Evolutionary conservation across 2,329 filamentous ascomycete species (phyloP).

Genomic region (Madurella fahalii): DNA sequence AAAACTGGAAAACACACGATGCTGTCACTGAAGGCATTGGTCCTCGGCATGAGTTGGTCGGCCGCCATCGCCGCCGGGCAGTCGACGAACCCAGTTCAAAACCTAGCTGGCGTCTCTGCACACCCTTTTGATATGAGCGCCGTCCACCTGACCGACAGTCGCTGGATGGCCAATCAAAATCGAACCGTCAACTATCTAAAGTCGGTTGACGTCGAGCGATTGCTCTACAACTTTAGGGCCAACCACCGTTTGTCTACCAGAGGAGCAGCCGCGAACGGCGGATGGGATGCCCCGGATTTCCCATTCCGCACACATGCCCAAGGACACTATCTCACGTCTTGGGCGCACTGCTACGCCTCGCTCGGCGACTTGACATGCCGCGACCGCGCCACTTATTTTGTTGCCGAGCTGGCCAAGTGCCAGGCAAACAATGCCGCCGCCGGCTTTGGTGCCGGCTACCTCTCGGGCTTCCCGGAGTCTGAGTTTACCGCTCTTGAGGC

Average conservation of each 20-base stretch:
- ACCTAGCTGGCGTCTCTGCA: neutral
- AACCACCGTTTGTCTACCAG: slow-evolving; percentile 45
- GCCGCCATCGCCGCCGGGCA: too few relatives aligned
- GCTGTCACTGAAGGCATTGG: too few relatives aligned
- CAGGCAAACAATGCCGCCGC: slow-evolving; percentile 46
- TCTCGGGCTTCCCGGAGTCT: slow-evolving; percentile 50
- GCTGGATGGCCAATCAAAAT: slow-evolving; percentile 40
- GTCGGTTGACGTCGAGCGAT: slow-evolving; percentile 40
- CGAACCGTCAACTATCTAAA: slow-evolving; percentile 46
- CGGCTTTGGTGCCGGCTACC: slow-evolving; percentile 43
- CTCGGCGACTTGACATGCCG: slow-evolving; percentile 40
- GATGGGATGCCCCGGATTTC: slow-evolving; percentile 52
- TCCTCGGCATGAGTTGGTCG: too few relatives aligned
- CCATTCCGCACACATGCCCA: slow-evolving; percentile 50
- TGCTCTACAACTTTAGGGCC: slow-evolving; percentile 46
- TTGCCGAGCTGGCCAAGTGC: slow-evolving; percentile 46
- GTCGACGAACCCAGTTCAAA: too few relatives aligned
- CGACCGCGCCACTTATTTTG: slow-evolving; percentile 43
- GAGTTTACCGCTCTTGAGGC: slow-evolving; percentile 44
- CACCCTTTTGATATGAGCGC: slow-evolving; percentile 38
- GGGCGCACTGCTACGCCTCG: slow-evolving; percentile 31
- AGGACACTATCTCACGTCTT: slow-evolving; percentile 48
- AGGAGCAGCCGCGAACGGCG: slow-evolving; percentile 43
- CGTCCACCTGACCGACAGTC: slow-evolving; percentile 36
- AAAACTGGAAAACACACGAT: too few relatives aligned